Evolutionary conservation across 805 yeast species (phyloP).

Genomic region (Metschnikowia koreensis): DNA sequence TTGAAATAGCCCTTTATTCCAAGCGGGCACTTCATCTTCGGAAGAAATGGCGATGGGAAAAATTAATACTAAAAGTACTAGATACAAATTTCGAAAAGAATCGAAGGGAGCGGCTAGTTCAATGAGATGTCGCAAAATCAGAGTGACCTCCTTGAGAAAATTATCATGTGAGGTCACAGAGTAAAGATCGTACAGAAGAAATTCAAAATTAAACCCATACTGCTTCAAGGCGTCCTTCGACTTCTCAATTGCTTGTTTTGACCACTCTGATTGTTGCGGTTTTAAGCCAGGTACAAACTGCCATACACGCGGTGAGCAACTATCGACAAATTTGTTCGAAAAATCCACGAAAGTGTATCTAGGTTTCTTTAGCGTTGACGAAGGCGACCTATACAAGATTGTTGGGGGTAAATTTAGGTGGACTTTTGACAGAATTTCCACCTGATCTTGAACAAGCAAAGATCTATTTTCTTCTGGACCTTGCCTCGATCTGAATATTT

Average conservation of each 20-base stretch:
- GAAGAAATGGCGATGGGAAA: background rate
- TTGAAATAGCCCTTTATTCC: background rate
- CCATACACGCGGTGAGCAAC: background rate
- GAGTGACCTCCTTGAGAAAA: background rate
- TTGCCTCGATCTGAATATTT: background rate
- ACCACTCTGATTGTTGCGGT: background rate
- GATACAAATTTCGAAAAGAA: background rate
- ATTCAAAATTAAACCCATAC: background rate
- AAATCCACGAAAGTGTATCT: slow-evolving; percentile 2
- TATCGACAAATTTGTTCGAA: background rate
- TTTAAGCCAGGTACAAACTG: background rate
- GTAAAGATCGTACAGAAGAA: background rate
- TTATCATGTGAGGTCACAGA: background rate
- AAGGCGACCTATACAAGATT: background rate
- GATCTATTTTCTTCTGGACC: slow-evolving; percentile 18
- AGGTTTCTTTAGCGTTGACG: background rate
- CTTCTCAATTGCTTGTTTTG: background rate
- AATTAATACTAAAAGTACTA: background rate
- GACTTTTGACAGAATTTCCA: too few species aligned
- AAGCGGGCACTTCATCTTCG: background rate
- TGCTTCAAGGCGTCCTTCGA: background rate
- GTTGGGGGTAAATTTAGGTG: too few species aligned
- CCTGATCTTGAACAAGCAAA: background rate
- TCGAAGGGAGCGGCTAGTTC: background rate
- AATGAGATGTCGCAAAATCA: background rate